Evolutionary conservation across 129 eudicot species (phyloP).

Genomic region (Oenanthe sinensis): DNA sequence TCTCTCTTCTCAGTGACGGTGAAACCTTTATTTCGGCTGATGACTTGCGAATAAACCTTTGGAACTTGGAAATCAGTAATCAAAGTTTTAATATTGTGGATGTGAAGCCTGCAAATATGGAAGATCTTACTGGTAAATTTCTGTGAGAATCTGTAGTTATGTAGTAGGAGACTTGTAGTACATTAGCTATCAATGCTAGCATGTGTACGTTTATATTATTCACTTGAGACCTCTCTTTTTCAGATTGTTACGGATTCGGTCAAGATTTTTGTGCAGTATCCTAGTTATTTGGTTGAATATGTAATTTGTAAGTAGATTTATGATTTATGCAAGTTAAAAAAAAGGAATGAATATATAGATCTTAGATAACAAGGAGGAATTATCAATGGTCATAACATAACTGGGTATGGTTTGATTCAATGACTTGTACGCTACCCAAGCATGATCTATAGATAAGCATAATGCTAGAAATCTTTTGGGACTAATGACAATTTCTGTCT

Average conservation of each 20-base stretch:
- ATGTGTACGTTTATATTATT: background rate
- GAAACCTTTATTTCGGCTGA: conserved; percentile 98
- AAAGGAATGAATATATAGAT: background rate
- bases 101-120: conserved; percentile 97
- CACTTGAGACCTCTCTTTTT: background rate
- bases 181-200: background rate
- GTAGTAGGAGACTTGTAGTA: conserved; percentile 9
- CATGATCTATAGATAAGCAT: background rate
- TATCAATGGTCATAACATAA: background rate
- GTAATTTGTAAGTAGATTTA: background rate
- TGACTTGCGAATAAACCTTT: conserved; percentile 95
- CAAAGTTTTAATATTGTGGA: conserved; percentile 98
- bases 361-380: background rate
- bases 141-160: background rate
- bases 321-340: background rate
- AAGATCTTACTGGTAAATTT: conserved; percentile 89
- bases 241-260: background rate
- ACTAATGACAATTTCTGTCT: background rate
- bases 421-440: background rate
- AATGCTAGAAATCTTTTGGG: background rate
- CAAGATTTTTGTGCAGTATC: background rate
- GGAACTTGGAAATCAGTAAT: conserved; percentile 98
- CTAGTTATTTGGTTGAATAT: background rate
- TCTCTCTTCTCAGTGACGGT: conserved; percentile 56
- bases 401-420: background rate